These are phyloP conservation scores for Eutypella sp. DNA, from an alignment of 2,329 filamentous ascomycete genomes.

Conservation along the genomic window DNA sequence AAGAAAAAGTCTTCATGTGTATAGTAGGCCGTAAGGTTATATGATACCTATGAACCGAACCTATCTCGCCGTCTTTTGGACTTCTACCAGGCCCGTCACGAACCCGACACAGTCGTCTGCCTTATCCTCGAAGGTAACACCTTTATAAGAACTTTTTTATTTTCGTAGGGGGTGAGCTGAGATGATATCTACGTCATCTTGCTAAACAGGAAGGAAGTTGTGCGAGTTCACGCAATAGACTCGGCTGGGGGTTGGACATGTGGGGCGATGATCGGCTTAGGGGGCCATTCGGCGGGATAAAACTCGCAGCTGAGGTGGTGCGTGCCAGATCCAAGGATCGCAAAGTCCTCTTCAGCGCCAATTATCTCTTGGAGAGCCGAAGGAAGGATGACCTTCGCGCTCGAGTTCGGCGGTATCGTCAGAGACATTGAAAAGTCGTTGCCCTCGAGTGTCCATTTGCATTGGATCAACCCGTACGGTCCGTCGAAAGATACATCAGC, in stretches of 20 bases:
- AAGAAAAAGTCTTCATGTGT: too few species aligned
- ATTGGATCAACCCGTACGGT: constrained; percentile 2
- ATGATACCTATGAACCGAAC: too few species aligned
- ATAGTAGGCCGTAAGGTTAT: too few species aligned
- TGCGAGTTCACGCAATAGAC: not conserved
- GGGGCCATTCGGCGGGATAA: constrained; percentile 3
- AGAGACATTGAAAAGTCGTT: not conserved
- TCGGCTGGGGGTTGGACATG: not conserved
- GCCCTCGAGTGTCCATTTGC: not conserved
- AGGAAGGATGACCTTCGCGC: constrained; percentile 1
- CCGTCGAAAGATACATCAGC: constrained; percentile 2
- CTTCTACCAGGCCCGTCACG: too few species aligned
- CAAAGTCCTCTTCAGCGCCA: not conserved
- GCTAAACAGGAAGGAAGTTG: too few species aligned
- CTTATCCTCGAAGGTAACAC: too few species aligned
- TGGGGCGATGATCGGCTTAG: constrained; percentile 1
- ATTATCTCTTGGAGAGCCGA: not conserved
- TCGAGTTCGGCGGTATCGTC: constrained; percentile 1
- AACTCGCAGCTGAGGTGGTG: not conserved
- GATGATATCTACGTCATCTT: too few species aligned
- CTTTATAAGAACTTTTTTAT: too few species aligned
- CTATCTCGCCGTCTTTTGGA: too few species aligned
- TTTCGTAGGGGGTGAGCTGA: too few species aligned
- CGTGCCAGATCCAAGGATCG: not conserved
- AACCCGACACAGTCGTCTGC: too few species aligned